Evolutionary conservation across 352 stramenopile genomes (phyloP).

Genomic region (Lagenidium sp.): DNA sequence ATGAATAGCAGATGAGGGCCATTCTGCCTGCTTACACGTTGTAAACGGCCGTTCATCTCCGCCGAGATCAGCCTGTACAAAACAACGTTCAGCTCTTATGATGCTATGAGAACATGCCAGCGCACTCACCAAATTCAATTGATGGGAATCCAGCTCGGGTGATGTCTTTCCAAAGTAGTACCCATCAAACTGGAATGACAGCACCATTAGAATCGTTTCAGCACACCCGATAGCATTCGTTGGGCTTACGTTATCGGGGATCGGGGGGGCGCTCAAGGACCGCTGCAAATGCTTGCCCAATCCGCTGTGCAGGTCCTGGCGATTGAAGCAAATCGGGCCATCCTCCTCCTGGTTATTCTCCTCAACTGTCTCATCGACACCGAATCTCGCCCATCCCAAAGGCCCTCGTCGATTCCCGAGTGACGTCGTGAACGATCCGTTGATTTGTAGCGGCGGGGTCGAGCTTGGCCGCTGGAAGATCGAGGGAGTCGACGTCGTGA

Average conservation of each 20-base stretch:
- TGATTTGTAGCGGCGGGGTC: conserved; percentile 15
- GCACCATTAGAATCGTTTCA: no score
- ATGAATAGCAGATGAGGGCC: no score
- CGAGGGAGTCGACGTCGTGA: conserved; percentile 31
- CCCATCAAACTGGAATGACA: conserved; percentile 8
- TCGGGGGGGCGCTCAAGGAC: conserved; percentile 34
- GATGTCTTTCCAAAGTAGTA: conserved; percentile 3
- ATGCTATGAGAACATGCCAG: no score
- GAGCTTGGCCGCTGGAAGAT: conserved; percentile 40
- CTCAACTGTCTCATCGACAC: conserved; percentile 7
- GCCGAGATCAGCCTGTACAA: no score
- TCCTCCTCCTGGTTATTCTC: conserved; percentile 23
- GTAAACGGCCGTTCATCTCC: no score
- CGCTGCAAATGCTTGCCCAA: conserved; percentile 25
- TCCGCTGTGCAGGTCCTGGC: no score
- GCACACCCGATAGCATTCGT: no score
- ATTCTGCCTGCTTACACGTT: no score
- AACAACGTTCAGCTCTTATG: no score
- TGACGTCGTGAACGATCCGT: conserved; percentile 1
- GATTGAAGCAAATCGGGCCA: conserved; percentile 10
- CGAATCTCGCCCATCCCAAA: conserved; percentile 6
- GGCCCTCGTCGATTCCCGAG: background rate
- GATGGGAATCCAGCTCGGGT: background rate
- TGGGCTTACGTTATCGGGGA: conserved; percentile 25
- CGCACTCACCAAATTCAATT: no score